phyloP scores from a whole-genome alignment of 208 protist species.

The Wallacemonas sp. region DNA sequence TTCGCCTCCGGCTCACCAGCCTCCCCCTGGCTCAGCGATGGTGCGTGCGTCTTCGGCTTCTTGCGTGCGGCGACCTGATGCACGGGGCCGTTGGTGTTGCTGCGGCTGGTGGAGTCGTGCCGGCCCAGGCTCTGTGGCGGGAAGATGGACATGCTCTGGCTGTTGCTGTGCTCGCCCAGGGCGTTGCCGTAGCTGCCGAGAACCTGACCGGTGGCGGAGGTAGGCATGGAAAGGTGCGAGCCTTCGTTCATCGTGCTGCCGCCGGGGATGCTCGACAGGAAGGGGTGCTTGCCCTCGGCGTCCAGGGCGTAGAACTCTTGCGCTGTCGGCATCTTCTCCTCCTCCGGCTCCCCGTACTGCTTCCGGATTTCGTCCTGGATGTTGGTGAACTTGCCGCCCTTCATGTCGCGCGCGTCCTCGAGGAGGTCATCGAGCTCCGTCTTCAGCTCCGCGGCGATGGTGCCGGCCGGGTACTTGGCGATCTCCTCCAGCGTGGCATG shows the following conservation, averaged over 20 bases:
- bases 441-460: conserved; percentile 53
- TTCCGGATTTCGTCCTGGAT: conserved; percentile 70
- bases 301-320: conserved; percentile 62
- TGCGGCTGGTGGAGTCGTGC: conserved; percentile 25
- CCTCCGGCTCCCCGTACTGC: conserved; percentile 67
- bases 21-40: conserved; percentile 2
- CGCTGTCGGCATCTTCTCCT: conserved; percentile 55
- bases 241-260: conserved; percentile 36
- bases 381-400: conserved; percentile 64
- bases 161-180: conserved; percentile 33
- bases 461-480: conserved; percentile 47
- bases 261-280: conserved; percentile 61
- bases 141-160: conserved; percentile 80
- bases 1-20: conserved; percentile 32
- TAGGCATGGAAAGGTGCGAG: conserved; percentile 77
- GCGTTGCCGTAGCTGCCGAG: conserved; percentile 27
- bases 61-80: conserved; percentile 65
- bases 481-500: conserved; percentile 60
- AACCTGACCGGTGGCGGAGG: conserved; percentile 51
- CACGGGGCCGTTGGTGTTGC: conserved; percentile 40
- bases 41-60: conserved; percentile 56
- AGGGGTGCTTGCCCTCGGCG: conserved; percentile 51
- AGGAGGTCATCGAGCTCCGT: conserved; percentile 69
- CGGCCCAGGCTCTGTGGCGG: conserved; percentile 47
- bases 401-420: conserved; percentile 84